A percentile compares a stretch with the other conserved stretches of the same genome.
Evolutionary conservation across 148 eudicot species (phyloP).

Genomic region (Camellia japonica): DNA sequence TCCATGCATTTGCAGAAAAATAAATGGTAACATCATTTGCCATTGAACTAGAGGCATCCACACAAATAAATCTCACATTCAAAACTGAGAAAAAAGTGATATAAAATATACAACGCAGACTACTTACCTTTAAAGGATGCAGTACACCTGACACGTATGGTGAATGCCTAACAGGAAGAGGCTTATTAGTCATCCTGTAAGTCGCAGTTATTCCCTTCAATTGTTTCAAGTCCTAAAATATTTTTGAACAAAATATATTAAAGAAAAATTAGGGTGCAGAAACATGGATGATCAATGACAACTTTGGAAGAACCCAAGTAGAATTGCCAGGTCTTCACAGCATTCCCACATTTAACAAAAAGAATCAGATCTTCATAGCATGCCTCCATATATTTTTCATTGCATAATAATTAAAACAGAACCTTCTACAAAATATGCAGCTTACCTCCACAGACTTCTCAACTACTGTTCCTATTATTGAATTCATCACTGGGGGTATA

Average conservation of each 20-base stretch:
- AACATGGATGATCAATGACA: background rate
- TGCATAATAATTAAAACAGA: background rate
- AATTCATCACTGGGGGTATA: slow-evolving; percentile 43
- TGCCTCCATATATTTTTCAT: background rate
- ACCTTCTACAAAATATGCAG: slow-evolving; percentile 14
- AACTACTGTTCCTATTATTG: slow-evolving; percentile 63
- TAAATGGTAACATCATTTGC: too few species aligned
- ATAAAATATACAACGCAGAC: background rate
- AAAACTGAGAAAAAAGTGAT: background rate
- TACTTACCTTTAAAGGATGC: slow-evolving; percentile 70
- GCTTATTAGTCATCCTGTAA: slow-evolving; percentile 93
- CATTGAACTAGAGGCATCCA: too few species aligned
- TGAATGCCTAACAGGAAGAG: slow-evolving; percentile 86
- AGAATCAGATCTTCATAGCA: background rate
- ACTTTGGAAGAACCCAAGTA: background rate
- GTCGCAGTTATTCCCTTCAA: slow-evolving; percentile 87
- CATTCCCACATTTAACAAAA: background rate
- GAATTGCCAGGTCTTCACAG: background rate
- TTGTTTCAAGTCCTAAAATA: slow-evolving; percentile 76
- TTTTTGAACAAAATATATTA: background rate
- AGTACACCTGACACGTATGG: slow-evolving; percentile 73
- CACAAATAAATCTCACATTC: background rate
- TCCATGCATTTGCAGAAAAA: too few species aligned
- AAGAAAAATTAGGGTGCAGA: background rate
- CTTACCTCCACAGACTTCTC: slow-evolving; percentile 84